phyloP scores from a whole-genome alignment of 2,329 filamentous ascomycete genomes.

The Cryoendolithus antarcticus region DNA sequence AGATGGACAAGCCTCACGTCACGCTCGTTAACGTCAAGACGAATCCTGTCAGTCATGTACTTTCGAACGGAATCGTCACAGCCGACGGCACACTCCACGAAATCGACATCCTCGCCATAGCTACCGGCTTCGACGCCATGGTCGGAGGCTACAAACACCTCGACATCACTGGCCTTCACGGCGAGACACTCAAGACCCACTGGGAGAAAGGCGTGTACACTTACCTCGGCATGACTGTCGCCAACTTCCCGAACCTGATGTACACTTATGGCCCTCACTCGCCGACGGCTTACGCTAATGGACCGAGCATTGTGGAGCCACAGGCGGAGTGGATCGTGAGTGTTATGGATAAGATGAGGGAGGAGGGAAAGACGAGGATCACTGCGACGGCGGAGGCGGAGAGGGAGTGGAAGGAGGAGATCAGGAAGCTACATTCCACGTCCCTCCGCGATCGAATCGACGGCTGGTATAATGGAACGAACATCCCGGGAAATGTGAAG shows the following conservation, averaged over 20 bases:
- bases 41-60: slow-evolving; percentile 30
- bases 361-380: slow-evolving; percentile 27
- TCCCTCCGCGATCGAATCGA: slow-evolving; percentile 20
- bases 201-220: slow-evolving; percentile 33
- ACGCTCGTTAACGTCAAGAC: slow-evolving; percentile 30
- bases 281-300: slow-evolving; percentile 32
- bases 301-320: slow-evolving; percentile 30
- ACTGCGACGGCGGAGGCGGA: slow-evolving; percentile 31
- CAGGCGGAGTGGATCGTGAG: slow-evolving; percentile 29
- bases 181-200: slow-evolving; percentile 21
- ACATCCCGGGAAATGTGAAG: slow-evolving; percentile 34
- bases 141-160: slow-evolving; percentile 35
- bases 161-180: slow-evolving; percentile 28
- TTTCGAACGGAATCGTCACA: slow-evolving; percentile 31
- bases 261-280: slow-evolving; percentile 31
- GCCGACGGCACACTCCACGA: slow-evolving; percentile 21
- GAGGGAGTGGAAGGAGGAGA: slow-evolving; percentile 27
- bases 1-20: slow-evolving; percentile 30
- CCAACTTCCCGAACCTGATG: slow-evolving; percentile 33
- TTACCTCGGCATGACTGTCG: slow-evolving; percentile 31
- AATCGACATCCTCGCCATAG: slow-evolving; percentile 35
- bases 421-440: slow-evolving; percentile 17
- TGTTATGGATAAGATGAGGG: slow-evolving; percentile 20
- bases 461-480: slow-evolving; percentile 28
- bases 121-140: slow-evolving; percentile 36